These are phyloP conservation scores for Phytophthora lateralis DNA, from an alignment of 352 stramenopile species.

Conservation along the genomic window DNA sequence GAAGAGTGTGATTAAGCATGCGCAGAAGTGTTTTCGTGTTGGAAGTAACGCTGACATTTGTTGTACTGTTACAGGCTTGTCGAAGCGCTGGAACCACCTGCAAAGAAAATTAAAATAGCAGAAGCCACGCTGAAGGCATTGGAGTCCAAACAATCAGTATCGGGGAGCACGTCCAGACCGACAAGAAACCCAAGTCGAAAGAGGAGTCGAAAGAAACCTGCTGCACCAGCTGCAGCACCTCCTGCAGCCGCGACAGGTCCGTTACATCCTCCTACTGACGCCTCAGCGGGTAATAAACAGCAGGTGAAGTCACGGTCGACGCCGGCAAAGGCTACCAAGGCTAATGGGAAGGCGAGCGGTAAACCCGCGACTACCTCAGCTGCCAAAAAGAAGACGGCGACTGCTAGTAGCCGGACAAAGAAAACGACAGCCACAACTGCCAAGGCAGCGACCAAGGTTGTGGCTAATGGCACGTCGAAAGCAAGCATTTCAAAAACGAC, in stretches of 20 bases:
- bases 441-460: not conserved
- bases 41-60: slow-evolving; percentile 2
- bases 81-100: slow-evolving; percentile 38
- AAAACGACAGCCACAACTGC: slow-evolving; percentile 11
- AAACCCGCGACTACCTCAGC: slow-evolving; percentile 1
- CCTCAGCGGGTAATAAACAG: slow-evolving; percentile 8
- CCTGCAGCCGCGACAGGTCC: slow-evolving; percentile 13
- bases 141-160: slow-evolving; percentile 21
- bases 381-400: slow-evolving; percentile 19
- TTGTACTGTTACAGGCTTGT: slow-evolving; percentile 19
- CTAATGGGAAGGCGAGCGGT: slow-evolving; percentile 20
- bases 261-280: slow-evolving; percentile 14
- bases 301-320: slow-evolving; percentile 19
- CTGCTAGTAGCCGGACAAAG: slow-evolving; percentile 13
- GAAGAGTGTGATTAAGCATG: not conserved
- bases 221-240: slow-evolving; percentile 9
- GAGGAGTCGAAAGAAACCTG: slow-evolving; percentile 44
- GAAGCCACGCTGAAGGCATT: slow-evolving; percentile 37
- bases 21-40: not conserved
- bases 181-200: slow-evolving; percentile 22
- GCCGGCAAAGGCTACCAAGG: slow-evolving; percentile 12
- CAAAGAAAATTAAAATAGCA: slow-evolving; percentile 47
- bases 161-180: slow-evolving; percentile 9
- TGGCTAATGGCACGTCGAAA: not conserved
- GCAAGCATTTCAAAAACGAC: slow-evolving; percentile 14